Evolutionary conservation across 495 filamentous ascomycete genomes (phyloP).

Genomic region (Sabuloglossum arenarium): DNA sequence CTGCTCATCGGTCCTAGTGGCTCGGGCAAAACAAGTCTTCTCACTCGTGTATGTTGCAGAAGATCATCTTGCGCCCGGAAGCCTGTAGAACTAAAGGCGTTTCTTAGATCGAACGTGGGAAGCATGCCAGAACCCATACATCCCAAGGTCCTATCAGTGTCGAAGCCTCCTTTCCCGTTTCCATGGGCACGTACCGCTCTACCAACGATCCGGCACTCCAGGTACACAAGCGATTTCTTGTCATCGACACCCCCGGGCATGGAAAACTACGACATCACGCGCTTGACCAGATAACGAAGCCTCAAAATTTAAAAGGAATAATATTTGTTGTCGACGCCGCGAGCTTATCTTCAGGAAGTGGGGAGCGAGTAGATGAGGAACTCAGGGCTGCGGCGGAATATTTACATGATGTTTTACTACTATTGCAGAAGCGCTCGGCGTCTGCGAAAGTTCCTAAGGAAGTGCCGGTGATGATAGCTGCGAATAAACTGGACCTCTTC

Average conservation of each 20-base stretch:
- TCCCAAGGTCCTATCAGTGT: conserved; percentile 56
- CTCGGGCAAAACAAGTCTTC: conserved; percentile 71
- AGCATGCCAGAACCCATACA: conserved; percentile 45
- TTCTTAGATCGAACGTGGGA: conserved; percentile 27
- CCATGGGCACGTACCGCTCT: conserved; percentile 44
- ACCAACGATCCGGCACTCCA: conserved; percentile 43
- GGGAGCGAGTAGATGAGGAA: conserved; percentile 18
- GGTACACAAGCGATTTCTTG: conserved; percentile 46
- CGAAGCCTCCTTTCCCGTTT: conserved; percentile 48
- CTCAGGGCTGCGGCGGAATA: conserved; percentile 50
- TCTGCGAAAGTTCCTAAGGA: conserved; percentile 36
- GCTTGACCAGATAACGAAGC: conserved; percentile 22
- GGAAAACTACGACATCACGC: conserved; percentile 58
- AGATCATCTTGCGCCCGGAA: neutral
- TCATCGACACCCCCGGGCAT: conserved; percentile 84
- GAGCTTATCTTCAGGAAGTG: conserved; percentile 27
- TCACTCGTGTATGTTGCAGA: conserved; percentile 41
- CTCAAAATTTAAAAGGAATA: conserved; percentile 44
- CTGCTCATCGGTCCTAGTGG: conserved; percentile 69
- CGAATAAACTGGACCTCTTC: conserved; percentile 91
- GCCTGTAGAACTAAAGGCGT: neutral
- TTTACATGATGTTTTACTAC: conserved; percentile 64
- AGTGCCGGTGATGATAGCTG: conserved; percentile 61
- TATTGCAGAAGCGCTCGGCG: conserved; percentile 52
- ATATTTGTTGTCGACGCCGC: conserved; percentile 81